Evolutionary conservation across 495 filamentous ascomycete species (phyloP), one percentile per base, ranked within the genome.

Genomic region (Talaromyces nanjingensis): DNA sequence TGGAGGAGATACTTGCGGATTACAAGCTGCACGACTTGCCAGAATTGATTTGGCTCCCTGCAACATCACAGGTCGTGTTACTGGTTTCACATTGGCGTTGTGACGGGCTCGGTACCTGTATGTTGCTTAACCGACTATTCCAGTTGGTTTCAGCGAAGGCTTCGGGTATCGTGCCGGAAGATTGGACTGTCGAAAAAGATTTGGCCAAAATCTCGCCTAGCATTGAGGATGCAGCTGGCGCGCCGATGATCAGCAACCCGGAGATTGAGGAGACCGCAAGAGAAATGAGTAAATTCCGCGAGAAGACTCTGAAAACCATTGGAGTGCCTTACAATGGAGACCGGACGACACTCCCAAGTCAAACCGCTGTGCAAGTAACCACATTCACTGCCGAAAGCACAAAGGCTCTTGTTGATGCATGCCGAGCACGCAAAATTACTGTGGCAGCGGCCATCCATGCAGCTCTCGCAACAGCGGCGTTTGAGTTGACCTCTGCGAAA

Each of bases 1-100:
- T 34, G 16, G 61, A 63, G 14, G 61, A 63, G 25, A 33, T 63
- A 12, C 52, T 63, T 18, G 47, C 45, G 6, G 0, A 34, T 22
- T 52, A 52, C 22, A 22, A 22, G 4, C 27, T 55, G 2, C 18
- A 33, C 24, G 60, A 65, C 14, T 33, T 65, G 14, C 64, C 64
- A 8, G 22, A 24, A 34, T 31, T 65, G 16, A 20, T 60, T 58
- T 65, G 60, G 42, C 37, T 65, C 3, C 64, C 64, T 5, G 7
- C 16, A 27, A 54, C 64, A 29, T 65, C 64, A 4, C 37, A 70
- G 59, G 11, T 73, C 0, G 37, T 73, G 1, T 7, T 73, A 12
- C 63, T 63, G 2, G 47, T 63, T 8, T 65, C 69, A 3, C 71
- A 73, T 25, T 73, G 70, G 71, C 70, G 70, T 12, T 62, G 63